phyloP scores from a whole-genome alignment of 345 rosid species.

The Populus davidiana region DNA sequence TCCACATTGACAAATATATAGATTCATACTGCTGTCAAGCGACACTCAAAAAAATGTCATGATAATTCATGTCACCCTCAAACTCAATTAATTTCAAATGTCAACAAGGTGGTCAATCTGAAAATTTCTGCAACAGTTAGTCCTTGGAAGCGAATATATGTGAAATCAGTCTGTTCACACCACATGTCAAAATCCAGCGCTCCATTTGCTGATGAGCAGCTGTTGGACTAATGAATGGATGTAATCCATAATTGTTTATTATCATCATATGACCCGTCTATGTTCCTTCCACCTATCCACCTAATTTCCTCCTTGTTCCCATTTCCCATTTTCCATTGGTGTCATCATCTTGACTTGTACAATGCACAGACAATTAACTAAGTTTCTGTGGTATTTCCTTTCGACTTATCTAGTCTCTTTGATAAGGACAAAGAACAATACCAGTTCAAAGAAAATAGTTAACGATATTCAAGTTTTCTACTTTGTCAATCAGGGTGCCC shows the following conservation, averaged over 20 bases:
- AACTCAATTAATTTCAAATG: slow-evolving; percentile 19
- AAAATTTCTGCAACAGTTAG: slow-evolving; percentile 1
- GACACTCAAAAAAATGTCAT: slow-evolving; percentile 6
- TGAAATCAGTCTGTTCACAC: slow-evolving; percentile 20
- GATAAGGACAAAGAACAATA: not conserved
- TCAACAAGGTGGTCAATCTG: slow-evolving; percentile 5
- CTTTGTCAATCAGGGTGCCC: not conserved
- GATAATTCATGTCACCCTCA: slow-evolving; percentile 12
- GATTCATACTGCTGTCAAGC: slow-evolving; percentile 10
- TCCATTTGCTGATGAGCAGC: slow-evolving; percentile 3
- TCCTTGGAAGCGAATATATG: slow-evolving; percentile 3
- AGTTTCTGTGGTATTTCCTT: not conserved
- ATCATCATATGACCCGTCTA: not conserved
- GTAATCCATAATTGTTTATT: slow-evolving; percentile 14
- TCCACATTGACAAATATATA: slow-evolving; percentile 18
- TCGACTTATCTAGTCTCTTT: not conserved
- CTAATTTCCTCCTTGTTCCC: slow-evolving; percentile 6
- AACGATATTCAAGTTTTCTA: not conserved
- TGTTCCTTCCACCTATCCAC: slow-evolving; percentile 26
- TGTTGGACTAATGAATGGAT: slow-evolving; percentile 17
- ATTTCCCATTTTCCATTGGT: not conserved
- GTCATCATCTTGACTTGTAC: slow-evolving; percentile 19
- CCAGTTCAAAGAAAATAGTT: not conserved
- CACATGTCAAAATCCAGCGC: slow-evolving; percentile 5
- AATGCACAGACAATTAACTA: slow-evolving; percentile 15